Evolutionary conservation across 2,329 filamentous ascomycete genomes (phyloP).

Genomic region (Epichloe elymi): DNA sequence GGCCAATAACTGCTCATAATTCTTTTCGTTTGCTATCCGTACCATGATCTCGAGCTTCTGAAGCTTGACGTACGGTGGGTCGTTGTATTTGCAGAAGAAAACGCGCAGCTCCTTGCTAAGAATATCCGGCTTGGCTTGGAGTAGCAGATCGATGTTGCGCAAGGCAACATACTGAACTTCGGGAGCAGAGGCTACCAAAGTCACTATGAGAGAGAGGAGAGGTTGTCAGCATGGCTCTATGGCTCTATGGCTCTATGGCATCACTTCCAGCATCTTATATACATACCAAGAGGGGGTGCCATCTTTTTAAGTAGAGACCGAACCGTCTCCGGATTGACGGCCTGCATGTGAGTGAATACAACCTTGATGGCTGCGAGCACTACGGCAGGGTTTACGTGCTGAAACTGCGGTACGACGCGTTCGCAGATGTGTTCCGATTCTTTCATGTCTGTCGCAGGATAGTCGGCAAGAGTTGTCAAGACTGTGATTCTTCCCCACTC

Average conservation of each 20-base stretch:
- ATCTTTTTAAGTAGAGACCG: conserved; percentile 94
- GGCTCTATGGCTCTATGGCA: neutral
- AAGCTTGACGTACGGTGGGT: conserved; percentile 93
- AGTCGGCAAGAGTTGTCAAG: conserved; percentile 76
- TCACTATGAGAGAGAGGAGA: conserved; percentile 43
- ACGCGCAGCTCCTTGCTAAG: conserved; percentile 94
- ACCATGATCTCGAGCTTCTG: conserved; percentile 99
- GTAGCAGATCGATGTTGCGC: conserved; percentile 85
- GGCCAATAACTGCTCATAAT: conserved; percentile 85
- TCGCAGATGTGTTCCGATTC: conserved; percentile 98
- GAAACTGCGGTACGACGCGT: conserved; percentile 88
- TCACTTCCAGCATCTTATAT: neutral
- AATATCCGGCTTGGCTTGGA: conserved; percentile 97
- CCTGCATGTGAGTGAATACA: conserved; percentile 91
- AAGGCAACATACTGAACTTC: conserved; percentile 97
- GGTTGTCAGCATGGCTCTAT: neutral
- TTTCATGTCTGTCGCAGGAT: conserved; percentile 75
- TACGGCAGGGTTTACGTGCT: conserved; percentile 95
- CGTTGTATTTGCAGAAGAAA: conserved; percentile 99
- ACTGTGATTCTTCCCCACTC: conserved; percentile 97
- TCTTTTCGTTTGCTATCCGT: conserved; percentile 92
- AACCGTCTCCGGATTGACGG: conserved; percentile 63
- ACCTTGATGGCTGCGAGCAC: conserved; percentile 96
- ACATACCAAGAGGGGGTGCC: conserved; percentile 79
- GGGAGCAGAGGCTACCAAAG: conserved; percentile 84